Evolutionary conservation across 1,284 basidiomycete genomes (phyloP).

Genomic region (Cutaneotrichosporon cyanovorans): DNA sequence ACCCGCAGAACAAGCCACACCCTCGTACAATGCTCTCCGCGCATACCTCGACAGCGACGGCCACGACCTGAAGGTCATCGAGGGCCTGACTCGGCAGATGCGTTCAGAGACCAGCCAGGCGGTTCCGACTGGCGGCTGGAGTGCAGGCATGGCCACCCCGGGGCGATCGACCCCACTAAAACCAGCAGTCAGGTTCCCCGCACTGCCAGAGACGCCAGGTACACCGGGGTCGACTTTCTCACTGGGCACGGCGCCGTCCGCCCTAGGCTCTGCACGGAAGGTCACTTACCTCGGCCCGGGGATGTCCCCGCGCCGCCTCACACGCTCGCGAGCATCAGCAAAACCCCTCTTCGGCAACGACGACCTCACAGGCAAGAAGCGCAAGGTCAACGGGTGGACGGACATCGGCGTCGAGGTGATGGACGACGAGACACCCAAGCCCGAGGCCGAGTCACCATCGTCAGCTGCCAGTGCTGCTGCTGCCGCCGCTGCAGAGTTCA

Average conservation of each 20-base stretch:
- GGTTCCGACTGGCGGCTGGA: conserved; percentile 14
- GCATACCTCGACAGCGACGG: conserved; percentile 28
- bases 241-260: conserved; percentile 5
- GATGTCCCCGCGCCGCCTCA: conserved; percentile 27
- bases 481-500: conserved; percentile 8
- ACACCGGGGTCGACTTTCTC: conserved; percentile 19
- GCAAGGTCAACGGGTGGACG: conserved; percentile 8
- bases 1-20: conserved; percentile 3
- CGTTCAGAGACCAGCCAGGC: conserved; percentile 16
- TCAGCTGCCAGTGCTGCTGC: conserved; percentile 2
- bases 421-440: background rate
- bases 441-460: background rate
- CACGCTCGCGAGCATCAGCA: conserved; percentile 8
- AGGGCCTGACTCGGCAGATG: conserved; percentile 25
- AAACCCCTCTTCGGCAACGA: conserved; percentile 15
- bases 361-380: conserved; percentile 18
- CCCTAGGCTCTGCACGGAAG: background rate
- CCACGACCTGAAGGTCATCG: conserved; percentile 30
- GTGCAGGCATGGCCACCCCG: conserved; percentile 14
- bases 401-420: conserved; percentile 9
- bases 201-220: background rate
- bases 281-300: conserved; percentile 35
- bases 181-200: no score
- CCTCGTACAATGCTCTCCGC: conserved; percentile 22
- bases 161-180: background rate